Evolutionary conservation across 805 yeast species (phyloP).

Genomic region (Martiniozyma abietophila): DNA sequence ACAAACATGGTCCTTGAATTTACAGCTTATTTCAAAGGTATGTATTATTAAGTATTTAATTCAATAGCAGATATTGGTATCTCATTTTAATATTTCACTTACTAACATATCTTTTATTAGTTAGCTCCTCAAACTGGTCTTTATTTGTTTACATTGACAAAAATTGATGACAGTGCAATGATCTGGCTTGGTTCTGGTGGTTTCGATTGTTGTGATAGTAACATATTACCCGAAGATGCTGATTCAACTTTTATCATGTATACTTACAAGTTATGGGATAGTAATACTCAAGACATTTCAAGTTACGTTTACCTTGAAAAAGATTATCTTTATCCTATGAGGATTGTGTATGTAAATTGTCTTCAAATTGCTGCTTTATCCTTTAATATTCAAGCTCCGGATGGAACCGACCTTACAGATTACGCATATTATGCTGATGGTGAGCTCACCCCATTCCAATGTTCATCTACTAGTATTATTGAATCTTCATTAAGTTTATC

Average conservation of each 20-base stretch:
- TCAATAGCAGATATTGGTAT: no score
- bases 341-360: slow-evolving; percentile 14
- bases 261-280: slow-evolving; percentile 7
- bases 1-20: slow-evolving; percentile 12
- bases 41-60: no score
- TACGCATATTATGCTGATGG: no score
- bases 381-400: slow-evolving; percentile 11
- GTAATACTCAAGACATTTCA: slow-evolving; percentile 1
- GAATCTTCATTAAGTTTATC: no score
- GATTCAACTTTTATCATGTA: slow-evolving; percentile 10
- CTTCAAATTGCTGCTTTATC: slow-evolving; percentile 7
- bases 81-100: no score
- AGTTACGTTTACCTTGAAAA: slow-evolving; percentile 10
- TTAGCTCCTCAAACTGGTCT: slow-evolving; percentile 26
- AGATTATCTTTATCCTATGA: slow-evolving; percentile 15
- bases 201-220: slow-evolving; percentile 27
- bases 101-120: no score
- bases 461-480: no score
- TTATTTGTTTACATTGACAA: slow-evolving; percentile 17
- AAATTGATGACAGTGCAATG: slow-evolving; percentile 26
- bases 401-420: no score
- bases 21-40: slow-evolving; percentile 14
- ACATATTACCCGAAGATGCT: slow-evolving; percentile 2
- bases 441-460: no score
- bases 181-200: slow-evolving; percentile 26